Base-by-base conservation (phyloP, 352 stramenopile species). In the Globisporangium takayamanum region DNA sequence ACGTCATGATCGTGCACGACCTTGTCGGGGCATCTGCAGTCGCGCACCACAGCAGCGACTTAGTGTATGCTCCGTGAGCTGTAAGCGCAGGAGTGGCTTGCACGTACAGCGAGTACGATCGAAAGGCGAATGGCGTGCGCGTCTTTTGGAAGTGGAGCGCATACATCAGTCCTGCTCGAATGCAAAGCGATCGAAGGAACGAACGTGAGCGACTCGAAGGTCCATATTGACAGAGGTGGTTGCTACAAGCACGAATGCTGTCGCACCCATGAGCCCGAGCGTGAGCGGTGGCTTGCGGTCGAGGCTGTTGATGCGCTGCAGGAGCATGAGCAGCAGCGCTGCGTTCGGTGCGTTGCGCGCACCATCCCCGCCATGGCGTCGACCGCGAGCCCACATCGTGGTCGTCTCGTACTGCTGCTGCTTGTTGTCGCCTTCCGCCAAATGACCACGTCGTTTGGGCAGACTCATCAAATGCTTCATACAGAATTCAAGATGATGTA, bases 231-330 rank as follows among this genome's bases (percentile, higher is more conserved):
- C 42, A 11, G 28, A 33, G 3, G 28, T 33, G 2, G 28, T 22
- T 22, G 22, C 22, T 22, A 44, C 37, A 44, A 44, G 37, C 8
- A 15, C 37, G 22, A 33, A 33, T 33, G 28, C 28, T 33, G 28
- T 33, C 63, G 49, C 12, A 84, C 74, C 74, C 39, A 84, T 70
- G 15, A 84, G 60, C 10, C 16, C 62, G 8, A 84, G 56, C 37
- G 74, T 84, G 45, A 80, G 68, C 3, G 74, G 73, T n/a, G 73
- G 73, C 66, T 92, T 92, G 44, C 69, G 60, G 25, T 90, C 78
- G 57, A 92, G 55, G 44, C 71, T 50, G 33, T 84, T 64, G 36
- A 92, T 62, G 3, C 80, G 67, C 16, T 72, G 64, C 62, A 82
- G 53, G 46, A 78, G 41, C 55, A 78, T 54, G 22, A 85, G 47